These are phyloP conservation scores for Oryza officinalis DNA, from an alignment of 176 grass and related monocot species.

Conservation along the genomic window DNA sequence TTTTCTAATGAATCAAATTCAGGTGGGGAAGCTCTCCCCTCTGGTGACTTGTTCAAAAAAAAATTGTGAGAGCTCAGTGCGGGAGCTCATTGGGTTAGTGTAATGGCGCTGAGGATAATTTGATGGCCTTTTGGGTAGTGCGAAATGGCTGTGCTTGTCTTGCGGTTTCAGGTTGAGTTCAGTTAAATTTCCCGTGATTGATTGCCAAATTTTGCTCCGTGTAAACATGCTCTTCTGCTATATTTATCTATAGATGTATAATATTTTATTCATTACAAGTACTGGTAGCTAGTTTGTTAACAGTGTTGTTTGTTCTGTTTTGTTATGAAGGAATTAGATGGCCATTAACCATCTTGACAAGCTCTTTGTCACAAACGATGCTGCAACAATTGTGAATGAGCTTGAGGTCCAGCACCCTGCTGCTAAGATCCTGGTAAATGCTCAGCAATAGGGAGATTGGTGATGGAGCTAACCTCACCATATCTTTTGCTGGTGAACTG, in stretches of 20 bases:
- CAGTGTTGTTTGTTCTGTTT: background rate
- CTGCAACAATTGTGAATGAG: constrained; percentile 79
- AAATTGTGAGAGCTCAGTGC: background rate
- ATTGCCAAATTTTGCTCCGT: background rate
- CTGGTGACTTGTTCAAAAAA: too few relatives aligned
- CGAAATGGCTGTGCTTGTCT: too few relatives aligned
- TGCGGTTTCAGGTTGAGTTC: background rate
- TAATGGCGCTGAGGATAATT: background rate
- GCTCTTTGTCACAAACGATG: constrained; percentile 78
- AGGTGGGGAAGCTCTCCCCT: too few relatives aligned
- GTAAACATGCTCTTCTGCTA: background rate
- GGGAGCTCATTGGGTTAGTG: background rate
- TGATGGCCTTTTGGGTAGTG: background rate
- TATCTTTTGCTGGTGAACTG: constrained; percentile 90
- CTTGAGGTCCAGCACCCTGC: constrained; percentile 88
- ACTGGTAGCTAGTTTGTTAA: background rate
- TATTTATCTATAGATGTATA: background rate
- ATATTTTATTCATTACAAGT: background rate
- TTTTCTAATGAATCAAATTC: too few relatives aligned
- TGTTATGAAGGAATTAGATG: constrained; percentile 93
- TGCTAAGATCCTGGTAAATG: constrained; percentile 85
- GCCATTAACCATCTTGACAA: constrained; percentile 91
- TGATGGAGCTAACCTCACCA: constrained; percentile 84
- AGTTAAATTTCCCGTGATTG: background rate
- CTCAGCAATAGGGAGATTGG: constrained; percentile 90